Evolutionary conservation across 2,329 filamentous ascomycete genomes (phyloP).

Genomic region (Torrubiella hemipterigena): DNA sequence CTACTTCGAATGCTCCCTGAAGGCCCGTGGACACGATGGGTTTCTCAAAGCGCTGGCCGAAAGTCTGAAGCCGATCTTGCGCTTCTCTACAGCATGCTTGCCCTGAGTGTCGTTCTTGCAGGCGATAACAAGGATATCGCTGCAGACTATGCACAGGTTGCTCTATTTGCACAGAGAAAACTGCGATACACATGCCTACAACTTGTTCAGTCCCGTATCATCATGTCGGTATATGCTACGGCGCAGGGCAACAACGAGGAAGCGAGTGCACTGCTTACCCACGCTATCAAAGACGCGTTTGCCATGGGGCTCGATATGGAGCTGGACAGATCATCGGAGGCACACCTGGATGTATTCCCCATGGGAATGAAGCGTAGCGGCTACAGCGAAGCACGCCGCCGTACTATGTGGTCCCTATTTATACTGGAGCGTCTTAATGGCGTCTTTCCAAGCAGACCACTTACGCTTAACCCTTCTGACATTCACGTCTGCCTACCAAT

Average conservation of each 20-base stretch:
- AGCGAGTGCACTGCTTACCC: slow-evolving; percentile 52
- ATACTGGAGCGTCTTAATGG: slow-evolving; percentile 57
- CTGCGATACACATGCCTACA: slow-evolving; percentile 32
- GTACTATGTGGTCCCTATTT: slow-evolving; percentile 63
- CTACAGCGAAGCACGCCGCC: slow-evolving; percentile 53
- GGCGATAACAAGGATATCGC: slow-evolving; percentile 23
- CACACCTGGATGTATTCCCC: slow-evolving; percentile 27
- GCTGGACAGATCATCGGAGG: slow-evolving; percentile 32
- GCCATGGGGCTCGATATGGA: slow-evolving; percentile 55
- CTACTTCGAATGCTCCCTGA: slow-evolving; percentile 30
- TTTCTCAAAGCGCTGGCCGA: slow-evolving; percentile 19
- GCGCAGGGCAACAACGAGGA: slow-evolving; percentile 46
- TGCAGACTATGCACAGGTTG: slow-evolving; percentile 34
- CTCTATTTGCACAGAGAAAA: slow-evolving; percentile 38
- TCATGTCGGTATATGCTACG: slow-evolving; percentile 55
- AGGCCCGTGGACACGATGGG: slow-evolving; percentile 25
- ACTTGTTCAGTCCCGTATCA: slow-evolving; percentile 53
- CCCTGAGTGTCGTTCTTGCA: slow-evolving; percentile 25
- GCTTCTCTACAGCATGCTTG: slow-evolving; percentile 32
- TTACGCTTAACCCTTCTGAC: slow-evolving; percentile 49
- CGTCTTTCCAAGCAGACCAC: slow-evolving; percentile 39
- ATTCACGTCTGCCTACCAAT: slow-evolving; percentile 57
- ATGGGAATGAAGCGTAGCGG: slow-evolving; percentile 45
- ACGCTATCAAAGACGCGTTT: slow-evolving; percentile 46
- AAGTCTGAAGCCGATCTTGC: slow-evolving; percentile 31